Evolutionary conservation across 2,329 filamentous ascomycete genomes (phyloP).

Genomic region (Chrysosporium queenslandicum): DNA sequence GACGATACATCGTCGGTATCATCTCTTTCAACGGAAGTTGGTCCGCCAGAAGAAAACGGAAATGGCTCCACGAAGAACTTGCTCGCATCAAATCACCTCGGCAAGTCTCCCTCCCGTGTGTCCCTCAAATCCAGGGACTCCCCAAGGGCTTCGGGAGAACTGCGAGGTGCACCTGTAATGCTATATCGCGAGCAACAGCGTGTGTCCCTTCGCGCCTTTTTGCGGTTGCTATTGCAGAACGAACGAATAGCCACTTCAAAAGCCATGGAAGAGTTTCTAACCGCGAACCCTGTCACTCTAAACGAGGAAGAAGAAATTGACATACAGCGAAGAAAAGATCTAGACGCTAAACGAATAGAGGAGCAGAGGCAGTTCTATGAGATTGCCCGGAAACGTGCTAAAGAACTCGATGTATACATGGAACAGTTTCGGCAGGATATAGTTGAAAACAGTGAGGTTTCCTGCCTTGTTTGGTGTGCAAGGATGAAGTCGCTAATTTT

Average conservation of each 20-base stretch:
- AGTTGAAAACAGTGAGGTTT: conserved; percentile 57
- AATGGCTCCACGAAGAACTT: conserved; percentile 29
- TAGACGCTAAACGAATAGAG: conserved; percentile 80
- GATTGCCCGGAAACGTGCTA: conserved; percentile 78
- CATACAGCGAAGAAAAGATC: conserved; percentile 64
- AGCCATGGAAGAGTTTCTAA: conserved; percentile 76
- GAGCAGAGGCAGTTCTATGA: conserved; percentile 95
- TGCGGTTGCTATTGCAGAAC: conserved; percentile 78
- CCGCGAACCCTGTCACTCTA: conserved; percentile 57
- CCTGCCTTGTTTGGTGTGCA: neutral
- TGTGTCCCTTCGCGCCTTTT: conserved; percentile 79
- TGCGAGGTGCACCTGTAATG: conserved; percentile 42
- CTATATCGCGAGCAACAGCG: conserved; percentile 83
- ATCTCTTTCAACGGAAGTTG: conserved; percentile 61
- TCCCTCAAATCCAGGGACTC: conserved; percentile 23
- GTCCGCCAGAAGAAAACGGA: conserved; percentile 34
- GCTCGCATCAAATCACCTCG: conserved; percentile 8
- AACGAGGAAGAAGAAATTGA: conserved; percentile 78
- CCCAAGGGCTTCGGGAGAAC: conserved; percentile 36
- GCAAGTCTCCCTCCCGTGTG: conserved; percentile 18
- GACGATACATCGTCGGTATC: conserved; percentile 73
- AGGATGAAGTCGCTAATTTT: neutral
- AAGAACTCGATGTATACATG: conserved; percentile 96
- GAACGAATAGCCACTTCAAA: conserved; percentile 72
- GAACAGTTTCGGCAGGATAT: conserved; percentile 63